Evolutionary conservation across 2,329 filamentous ascomycete species (phyloP).

Genomic region (Calonectria pteridis): DNA sequence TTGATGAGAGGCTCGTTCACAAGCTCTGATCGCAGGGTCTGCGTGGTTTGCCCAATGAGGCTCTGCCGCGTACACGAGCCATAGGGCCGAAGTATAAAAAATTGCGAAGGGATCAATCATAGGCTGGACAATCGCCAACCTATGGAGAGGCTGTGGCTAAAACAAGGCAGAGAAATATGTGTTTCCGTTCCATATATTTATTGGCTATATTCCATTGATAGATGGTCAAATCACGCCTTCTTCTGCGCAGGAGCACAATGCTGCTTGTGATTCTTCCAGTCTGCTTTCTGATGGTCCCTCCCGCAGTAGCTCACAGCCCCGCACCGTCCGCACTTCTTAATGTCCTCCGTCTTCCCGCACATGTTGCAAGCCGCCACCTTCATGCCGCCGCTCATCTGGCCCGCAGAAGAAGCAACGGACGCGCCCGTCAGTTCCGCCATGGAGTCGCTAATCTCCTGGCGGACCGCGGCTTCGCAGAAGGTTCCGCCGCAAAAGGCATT

Average conservation of each 20-base stretch:
- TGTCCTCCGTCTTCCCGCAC: neutral
- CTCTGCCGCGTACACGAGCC: neutral
- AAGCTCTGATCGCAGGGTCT: neutral
- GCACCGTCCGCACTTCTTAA: slow-evolving; percentile 2
- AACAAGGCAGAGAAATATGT: neutral
- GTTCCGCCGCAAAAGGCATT: neutral
- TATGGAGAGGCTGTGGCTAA: no score
- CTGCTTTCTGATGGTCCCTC: neutral
- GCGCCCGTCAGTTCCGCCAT: neutral
- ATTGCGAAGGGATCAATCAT: no score
- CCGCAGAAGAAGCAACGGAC: neutral
- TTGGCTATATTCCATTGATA: no score
- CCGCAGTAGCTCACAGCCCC: neutral
- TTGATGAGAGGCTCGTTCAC: neutral
- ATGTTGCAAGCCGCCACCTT: neutral
- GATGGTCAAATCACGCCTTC: neutral
- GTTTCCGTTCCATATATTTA: neutral
- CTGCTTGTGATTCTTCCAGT: neutral
- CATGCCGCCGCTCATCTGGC: neutral
- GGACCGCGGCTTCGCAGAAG: neutral
- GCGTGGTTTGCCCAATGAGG: neutral
- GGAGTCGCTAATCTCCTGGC: neutral
- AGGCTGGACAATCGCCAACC: no score
- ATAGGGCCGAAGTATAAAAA: no score
- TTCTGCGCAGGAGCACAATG: neutral